Evolutionary conservation across 257 asterid species (phyloP).

Genomic region (Linaria vulgaris): DNA sequence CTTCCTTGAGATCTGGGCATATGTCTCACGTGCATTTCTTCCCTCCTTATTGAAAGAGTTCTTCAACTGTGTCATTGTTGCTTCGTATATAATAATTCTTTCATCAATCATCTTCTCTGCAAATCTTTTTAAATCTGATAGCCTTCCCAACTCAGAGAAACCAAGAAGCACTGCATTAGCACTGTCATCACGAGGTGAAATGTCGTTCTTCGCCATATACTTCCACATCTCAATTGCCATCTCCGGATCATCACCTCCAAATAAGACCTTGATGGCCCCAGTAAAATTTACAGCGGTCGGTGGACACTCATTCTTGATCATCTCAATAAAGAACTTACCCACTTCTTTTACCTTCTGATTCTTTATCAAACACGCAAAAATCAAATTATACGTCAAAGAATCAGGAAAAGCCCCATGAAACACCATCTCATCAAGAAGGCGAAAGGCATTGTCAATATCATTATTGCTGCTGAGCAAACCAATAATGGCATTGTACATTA

Average conservation of each 20-base stretch:
- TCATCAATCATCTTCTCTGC: constrained; percentile 66
- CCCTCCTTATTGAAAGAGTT: constrained; percentile 48
- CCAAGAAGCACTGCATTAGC: constrained; percentile 74
- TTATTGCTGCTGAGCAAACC: constrained; percentile 52
- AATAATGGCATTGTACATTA: constrained; percentile 55
- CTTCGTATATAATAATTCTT: constrained; percentile 48
- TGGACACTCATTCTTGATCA: constrained; percentile 73
- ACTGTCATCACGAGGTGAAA: constrained; percentile 59
- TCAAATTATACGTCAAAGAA: constrained; percentile 62
- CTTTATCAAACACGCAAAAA: constrained; percentile 62
- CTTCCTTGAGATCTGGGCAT: constrained; percentile 53
- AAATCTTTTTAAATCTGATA: constrained; percentile 54
- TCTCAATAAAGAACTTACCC: constrained; percentile 59
- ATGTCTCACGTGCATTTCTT: constrained; percentile 48
- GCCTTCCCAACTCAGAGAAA: constrained; percentile 55
- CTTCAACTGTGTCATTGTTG: constrained; percentile 64
- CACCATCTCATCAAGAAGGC: constrained; percentile 63
- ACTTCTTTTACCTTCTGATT: constrained; percentile 50
- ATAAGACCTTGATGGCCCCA: constrained; percentile 56
- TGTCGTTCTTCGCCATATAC: constrained; percentile 45
- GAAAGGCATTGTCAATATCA: constrained; percentile 52
- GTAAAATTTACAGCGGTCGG: constrained; percentile 55
- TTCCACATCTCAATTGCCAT: constrained; percentile 70
- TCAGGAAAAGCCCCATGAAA: constrained; percentile 75
- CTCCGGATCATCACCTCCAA: constrained; percentile 71